A percentile compares a stretch with the other conserved stretches of the same genome.
Conservation (phyloP, 106 monocot species). For the Dendrobium officinale region DNA sequence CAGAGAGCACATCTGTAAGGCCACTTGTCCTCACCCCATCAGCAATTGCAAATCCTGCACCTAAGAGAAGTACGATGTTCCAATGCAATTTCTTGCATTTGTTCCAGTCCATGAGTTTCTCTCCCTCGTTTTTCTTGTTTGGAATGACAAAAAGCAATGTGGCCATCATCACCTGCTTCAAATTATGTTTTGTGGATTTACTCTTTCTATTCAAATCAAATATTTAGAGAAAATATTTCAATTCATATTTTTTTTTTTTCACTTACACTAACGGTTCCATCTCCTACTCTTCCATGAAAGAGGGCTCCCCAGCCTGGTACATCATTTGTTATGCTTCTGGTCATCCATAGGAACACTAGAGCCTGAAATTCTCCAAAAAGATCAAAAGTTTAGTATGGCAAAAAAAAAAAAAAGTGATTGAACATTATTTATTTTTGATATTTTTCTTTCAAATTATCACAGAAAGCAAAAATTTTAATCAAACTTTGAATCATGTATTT, state of each 20-base stretch:
- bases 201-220: no score
- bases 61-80: constrained; percentile 85
- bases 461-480: no score
- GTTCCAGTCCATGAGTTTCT: constrained; percentile 97
- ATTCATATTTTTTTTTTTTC: background rate
- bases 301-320: constrained; percentile 87
- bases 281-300: constrained; percentile 61
- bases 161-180: constrained; percentile 82
- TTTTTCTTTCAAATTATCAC: background rate
- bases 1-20: constrained; percentile 64
- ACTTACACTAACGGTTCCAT: constrained; percentile 95
- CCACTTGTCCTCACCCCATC: constrained; percentile 74
- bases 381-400: no score
- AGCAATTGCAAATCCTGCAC: constrained; percentile 91
- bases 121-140: constrained; percentile 61
- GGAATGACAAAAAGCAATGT: constrained; percentile 88
- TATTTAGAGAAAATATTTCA: background rate
- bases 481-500: no score
- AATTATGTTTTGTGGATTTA: background rate
- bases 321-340: constrained; percentile 68
- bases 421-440: background rate
- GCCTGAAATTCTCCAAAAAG: constrained; percentile 26
- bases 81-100: constrained; percentile 92
- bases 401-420: no score
- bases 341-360: constrained; percentile 94